These are phyloP conservation scores for Tritrichomonas musculus DNA, from an alignment of 208 protist genomes.

Conservation along the genomic window DNA sequence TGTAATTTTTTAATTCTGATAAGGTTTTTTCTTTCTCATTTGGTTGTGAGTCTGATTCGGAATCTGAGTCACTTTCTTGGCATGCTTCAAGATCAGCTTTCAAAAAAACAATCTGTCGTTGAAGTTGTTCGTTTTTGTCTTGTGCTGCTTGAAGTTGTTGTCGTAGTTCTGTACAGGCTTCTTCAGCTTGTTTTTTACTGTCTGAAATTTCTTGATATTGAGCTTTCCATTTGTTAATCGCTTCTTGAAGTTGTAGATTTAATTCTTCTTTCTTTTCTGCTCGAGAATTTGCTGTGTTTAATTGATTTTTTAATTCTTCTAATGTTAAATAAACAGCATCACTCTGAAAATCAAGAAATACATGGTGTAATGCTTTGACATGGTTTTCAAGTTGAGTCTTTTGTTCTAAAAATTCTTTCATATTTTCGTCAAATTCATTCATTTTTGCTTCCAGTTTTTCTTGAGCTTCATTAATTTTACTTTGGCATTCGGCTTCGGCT, in stretches of 20 bases:
- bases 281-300: neutral
- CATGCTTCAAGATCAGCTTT: neutral
- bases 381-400: neutral
- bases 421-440: neutral
- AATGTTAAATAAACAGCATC: conserved; percentile 23
- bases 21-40: too few species aligned
- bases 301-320: neutral
- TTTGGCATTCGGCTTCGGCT: neutral
- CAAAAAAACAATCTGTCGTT: neutral
- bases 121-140: neutral
- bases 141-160: neutral
- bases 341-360: neutral
- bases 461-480: neutral
- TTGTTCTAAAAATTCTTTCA: conserved; percentile 20
- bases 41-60: too few species aligned
- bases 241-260: neutral
- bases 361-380: conserved; percentile 14
- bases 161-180: neutral
- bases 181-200: neutral
- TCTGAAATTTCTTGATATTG: neutral
- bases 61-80: neutral
- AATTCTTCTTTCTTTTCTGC: neutral
- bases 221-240: neutral
- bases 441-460: neutral
- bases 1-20: too few species aligned